Base-by-base conservation (phyloP, 2,329 filamentous ascomycete species). In the Ceratocystis destructans region DNA sequence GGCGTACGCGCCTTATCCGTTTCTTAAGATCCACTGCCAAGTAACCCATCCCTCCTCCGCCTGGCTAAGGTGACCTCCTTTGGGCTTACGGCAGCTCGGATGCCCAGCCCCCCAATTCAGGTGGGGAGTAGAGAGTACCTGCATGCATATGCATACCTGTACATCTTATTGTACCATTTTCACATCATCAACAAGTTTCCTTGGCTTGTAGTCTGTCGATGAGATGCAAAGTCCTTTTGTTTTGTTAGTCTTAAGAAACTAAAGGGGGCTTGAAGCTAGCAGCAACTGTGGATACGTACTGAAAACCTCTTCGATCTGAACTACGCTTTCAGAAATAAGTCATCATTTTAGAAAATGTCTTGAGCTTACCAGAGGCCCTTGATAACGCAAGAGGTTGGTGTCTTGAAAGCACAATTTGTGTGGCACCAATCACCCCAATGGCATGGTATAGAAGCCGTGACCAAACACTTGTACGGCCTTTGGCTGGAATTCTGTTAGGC, bases 101-200 rank as follows among this genome's bases (percentile, higher is more conserved):
- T 10, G 55, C 28, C 55, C 55, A 59, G 33, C 55, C 55, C 20
- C 28, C 55, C 10, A 59, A 37, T 28, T 37, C 7, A 59, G 12
- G 17, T 31, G 17, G 33, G 17, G 53, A 55, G 53, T 57, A 57
- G 6, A 57, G 15, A 28, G 59, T 62, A 62, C 59, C 33, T 44
- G 41, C 59, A 62, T 62, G 59, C 41, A 62, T 62, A 45, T 62
- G 41, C 59, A 62, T 62, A 59, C 48, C 22, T 53, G 48, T 15
- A 61, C 33, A 45, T 44, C 59, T 37, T 62, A 33, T 44, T 62
- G 25, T 20, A 37, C 55, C 10, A 25, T 59, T 31, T 37, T n/a
- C 55, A 7, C 28, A 59, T 37, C 17, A 37, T 59, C 15, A 31
- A 22, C 53, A 57, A 37, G 15, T 20, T n/a, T n/a, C 37, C 31